Evolutionary conservation across 495 filamentous ascomycete genomes (phyloP), one percentile per base, ranked within the genome.

Genomic region (Schizothecium vesticola): DNA sequence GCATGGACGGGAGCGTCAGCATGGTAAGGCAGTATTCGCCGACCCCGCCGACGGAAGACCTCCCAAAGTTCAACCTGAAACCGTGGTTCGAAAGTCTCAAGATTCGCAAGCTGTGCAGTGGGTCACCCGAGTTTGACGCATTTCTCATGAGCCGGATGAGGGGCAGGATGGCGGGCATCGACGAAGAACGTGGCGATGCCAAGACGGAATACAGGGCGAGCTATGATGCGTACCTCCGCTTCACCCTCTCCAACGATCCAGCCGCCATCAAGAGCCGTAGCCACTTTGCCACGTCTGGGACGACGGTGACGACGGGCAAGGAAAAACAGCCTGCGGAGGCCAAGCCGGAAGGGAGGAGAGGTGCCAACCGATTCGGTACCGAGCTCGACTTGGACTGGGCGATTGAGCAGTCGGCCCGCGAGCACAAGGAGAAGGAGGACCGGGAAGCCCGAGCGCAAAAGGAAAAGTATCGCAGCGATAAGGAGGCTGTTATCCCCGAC

Each of bases 401-500:
- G 4, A 76, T 97, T 5, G 86, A 90, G 67, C 88, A 91, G 68
- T 96, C 92, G 2, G 86, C 90, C 63, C 88, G 88, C 56, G 91
- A 89, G 55, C 90, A 87, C n/a, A 88, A 88, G 70, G 88, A 93
- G 73, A 89, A 88, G 72, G 80, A 89, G 58, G 91, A 92, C 67
- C 85, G 87, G 61, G 87, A 90, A 66, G 83, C 89, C 28, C 86
- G 86, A 19, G 88, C 88, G 69, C 85, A 88, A 33, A 89, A 89
- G 68, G 89, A 91, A 33, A 88, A 88, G 58, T 85, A 90, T 57
- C 92, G 94, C 70, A 87, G 87, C 56, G 89, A 89, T 1, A 92
- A 92, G 72, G 95, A 99, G 79, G 95, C 95, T 0, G 82, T 85
- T 3, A 88, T 98, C 57, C 94, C 94, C 1, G 82, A 89, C 59